Conservation (phyloP, 129 eudicot species). For the Helianthus tuberosus region DNA sequence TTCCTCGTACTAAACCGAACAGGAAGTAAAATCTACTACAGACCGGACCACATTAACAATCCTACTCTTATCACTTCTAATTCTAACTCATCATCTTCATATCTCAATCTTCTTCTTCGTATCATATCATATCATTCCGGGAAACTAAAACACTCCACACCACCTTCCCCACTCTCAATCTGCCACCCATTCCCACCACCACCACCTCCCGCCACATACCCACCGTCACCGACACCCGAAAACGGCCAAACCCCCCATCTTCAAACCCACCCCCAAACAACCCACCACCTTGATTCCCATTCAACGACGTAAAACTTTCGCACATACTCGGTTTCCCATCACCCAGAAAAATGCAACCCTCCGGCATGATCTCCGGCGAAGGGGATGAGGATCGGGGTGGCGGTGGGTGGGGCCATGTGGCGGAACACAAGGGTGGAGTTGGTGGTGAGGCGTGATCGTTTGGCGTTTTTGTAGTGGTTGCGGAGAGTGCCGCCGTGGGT, state of each 20-base stretch:
- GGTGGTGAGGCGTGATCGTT: too few species aligned
- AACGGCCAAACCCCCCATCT: conserved; percentile 56
- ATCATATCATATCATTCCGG: conserved; percentile 56
- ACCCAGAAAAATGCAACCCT: conserved; percentile 22
- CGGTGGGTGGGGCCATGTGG: too few species aligned
- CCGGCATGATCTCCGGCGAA: too few species aligned
- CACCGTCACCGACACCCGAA: conserved; percentile 32
- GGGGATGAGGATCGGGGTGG: too few species aligned
- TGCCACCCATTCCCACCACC: conserved; percentile 58
- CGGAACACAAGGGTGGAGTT: too few species aligned
- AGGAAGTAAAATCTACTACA: conserved; percentile 1
- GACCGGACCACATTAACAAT: conserved; percentile 23
- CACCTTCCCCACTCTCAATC: conserved; percentile 57
- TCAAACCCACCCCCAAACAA: too few species aligned
- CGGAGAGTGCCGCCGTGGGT: conserved; percentile 82
- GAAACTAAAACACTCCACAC: conserved; percentile 58
- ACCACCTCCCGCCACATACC: too few species aligned
- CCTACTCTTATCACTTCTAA: conserved; percentile 30
- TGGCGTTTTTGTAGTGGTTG: conserved; percentile 69
- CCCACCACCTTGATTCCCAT: conserved; percentile 45
- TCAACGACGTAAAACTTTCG: conserved; percentile 68
- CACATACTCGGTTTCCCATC: conserved; percentile 39
- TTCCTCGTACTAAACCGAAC: conserved; percentile 2
- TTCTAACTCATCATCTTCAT: too few species aligned
- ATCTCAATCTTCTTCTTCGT: conserved; percentile 27